These are phyloP conservation scores for Penicillium sp. DNA, from an alignment of 2,329 filamentous ascomycete species.

Conservation along the genomic window DNA sequence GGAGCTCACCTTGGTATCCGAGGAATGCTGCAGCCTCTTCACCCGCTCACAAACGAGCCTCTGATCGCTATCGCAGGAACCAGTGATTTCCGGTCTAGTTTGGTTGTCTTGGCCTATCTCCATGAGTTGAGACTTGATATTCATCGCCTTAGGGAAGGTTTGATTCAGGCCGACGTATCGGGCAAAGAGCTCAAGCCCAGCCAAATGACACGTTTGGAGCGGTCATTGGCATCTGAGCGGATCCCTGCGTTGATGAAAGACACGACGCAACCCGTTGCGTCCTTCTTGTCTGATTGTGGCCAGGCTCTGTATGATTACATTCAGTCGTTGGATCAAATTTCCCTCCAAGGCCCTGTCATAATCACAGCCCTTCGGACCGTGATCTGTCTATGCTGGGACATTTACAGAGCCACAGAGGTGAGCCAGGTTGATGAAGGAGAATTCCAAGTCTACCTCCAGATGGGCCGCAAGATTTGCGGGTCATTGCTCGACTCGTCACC, in stretches of 20 bases:
- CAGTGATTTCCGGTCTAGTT: conserved; percentile 20
- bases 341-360: conserved; percentile 25
- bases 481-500: conserved; percentile 32
- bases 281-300: conserved; percentile 40
- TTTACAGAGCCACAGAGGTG: conserved; percentile 44
- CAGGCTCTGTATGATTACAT: conserved; percentile 38
- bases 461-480: conserved; percentile 36
- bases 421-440: conserved; percentile 51
- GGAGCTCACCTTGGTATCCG: conserved; percentile 27
- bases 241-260: conserved; percentile 44
- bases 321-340: conserved; percentile 28
- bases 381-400: conserved; percentile 49
- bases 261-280: conserved; percentile 40
- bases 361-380: conserved; percentile 32
- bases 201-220: conserved; percentile 42
- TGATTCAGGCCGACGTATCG: conserved; percentile 33
- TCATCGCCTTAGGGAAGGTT: conserved; percentile 34
- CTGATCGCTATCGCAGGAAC: conserved; percentile 28
- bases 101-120: conserved; percentile 34
- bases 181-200: conserved; percentile 39
- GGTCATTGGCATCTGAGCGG: conserved; percentile 42
- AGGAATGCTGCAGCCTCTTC: conserved; percentile 33
- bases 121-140: conserved; percentile 40
- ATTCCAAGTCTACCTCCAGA: conserved; percentile 54
- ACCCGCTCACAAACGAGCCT: conserved; percentile 43